These are phyloP conservation scores for Sclerotinia nivalis DNA, from an alignment of 2,329 filamentous ascomycete species.

Conservation along the genomic window DNA sequence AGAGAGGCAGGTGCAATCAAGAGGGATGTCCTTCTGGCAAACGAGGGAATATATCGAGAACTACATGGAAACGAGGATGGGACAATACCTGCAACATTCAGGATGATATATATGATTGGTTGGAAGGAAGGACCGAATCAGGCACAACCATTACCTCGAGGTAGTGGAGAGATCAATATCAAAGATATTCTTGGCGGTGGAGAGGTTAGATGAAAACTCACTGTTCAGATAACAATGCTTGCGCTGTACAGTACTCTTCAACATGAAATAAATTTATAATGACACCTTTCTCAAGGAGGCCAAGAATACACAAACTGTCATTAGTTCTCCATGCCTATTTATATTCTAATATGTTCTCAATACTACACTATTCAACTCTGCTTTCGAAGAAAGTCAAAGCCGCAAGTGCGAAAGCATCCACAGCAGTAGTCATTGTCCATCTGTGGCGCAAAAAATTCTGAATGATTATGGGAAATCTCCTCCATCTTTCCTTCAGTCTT, in stretches of 20 bases:
- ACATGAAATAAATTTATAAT: not conserved
- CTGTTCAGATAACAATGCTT: not conserved
- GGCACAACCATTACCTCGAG: conserved; percentile 75
- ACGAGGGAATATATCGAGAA: conserved; percentile 83
- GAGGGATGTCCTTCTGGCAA: conserved; percentile 82
- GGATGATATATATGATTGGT: conserved; percentile 97
- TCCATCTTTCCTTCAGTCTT: not conserved
- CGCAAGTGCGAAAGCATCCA: conserved; percentile 53
- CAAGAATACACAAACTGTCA: not conserved
- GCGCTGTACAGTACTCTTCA: not conserved
- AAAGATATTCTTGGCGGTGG: conserved; percentile 69
- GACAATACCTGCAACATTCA: conserved; percentile 83
- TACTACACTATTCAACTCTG: not conserved
- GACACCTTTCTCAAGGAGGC: not conserved
- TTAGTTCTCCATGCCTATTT: not conserved
- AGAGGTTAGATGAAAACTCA: conserved; percentile 33
- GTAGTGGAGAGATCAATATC: conserved; percentile 83
- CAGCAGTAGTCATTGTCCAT: conserved; percentile 57
- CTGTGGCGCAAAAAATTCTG: conserved; percentile 57
- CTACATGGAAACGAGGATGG: conserved; percentile 82
- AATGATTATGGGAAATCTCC: conserved; percentile 55
- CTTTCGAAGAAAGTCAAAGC: conserved; percentile 49
- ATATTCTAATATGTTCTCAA: not conserved
- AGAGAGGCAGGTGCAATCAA: conserved; percentile 76
- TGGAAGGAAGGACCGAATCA: conserved; percentile 88